phyloP scores from a whole-genome alignment of 345 rosid species.

The Citrus unshiu region DNA sequence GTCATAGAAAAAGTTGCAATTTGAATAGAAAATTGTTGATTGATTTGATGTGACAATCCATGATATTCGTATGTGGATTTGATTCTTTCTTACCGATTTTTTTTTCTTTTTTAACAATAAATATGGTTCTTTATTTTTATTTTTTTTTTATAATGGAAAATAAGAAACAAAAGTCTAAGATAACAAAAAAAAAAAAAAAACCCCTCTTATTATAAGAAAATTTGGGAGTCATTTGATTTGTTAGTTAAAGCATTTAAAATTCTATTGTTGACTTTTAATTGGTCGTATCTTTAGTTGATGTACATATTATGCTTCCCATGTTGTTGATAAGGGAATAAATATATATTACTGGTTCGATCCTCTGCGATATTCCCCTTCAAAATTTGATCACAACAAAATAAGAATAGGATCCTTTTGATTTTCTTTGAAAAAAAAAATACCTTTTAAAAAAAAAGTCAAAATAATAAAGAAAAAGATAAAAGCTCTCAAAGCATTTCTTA shows the following conservation, averaged over 20 bases:
- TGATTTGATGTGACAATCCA: background rate
- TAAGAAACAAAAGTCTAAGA: background rate
- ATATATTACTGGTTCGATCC: background rate
- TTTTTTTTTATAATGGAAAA: background rate
- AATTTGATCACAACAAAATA: background rate
- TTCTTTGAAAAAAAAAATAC: background rate
- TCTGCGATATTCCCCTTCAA: background rate
- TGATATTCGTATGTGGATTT: conserved; percentile 5
- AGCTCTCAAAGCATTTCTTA: background rate
- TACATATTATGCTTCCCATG: too few relatives aligned
- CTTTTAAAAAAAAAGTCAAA: background rate
- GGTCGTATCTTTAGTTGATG: background rate
- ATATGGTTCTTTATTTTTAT: background rate
- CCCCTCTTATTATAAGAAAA: background rate
- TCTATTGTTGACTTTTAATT: background rate
- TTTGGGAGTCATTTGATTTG: background rate
- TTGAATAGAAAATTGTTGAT: background rate
- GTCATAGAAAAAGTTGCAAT: background rate
- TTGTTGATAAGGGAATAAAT: background rate
- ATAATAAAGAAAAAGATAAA: background rate
- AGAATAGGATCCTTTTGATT: background rate
- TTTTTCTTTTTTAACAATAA: too few relatives aligned
- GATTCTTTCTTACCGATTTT: background rate
- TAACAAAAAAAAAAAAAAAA: too few relatives aligned
- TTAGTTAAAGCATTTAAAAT: background rate